Evolutionary conservation across 1,139 yeast genomes (phyloP), one percentile per base, ranked within the genome.

Genomic region (Lodderomyces parapsilosis): DNA sequence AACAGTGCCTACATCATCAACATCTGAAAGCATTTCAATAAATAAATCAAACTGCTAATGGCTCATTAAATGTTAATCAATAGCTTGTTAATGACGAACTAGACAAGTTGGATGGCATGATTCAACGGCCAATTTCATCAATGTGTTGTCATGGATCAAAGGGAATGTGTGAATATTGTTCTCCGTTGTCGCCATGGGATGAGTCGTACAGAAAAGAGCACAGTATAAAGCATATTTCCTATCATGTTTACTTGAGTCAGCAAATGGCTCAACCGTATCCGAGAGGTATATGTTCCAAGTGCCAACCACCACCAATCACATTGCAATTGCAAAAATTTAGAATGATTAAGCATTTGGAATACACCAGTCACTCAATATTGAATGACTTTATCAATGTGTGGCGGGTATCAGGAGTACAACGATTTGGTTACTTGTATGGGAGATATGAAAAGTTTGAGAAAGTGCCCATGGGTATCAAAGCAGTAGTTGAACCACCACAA

Each of bases 131-230:
- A 25, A 76, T 71, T 49, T 80, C 89, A 6, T 60, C 65, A 4
- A 71, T 90, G 56, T 93, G 99, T 62, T 80, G 84, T 45, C 99
- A 94, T 60, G 89, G 94, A 3, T 91, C 83, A 31, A 86, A 85
- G 54, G 99, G 98, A 2, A 93, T 93, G 99, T 93, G 99, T 64
- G 99, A 93, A 56, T 89, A 90, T 59, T 93, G 99, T 60, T 83
- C 95, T 41, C 97, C 99, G 0, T 68, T 94, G 45, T 96, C 96
- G 38, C 98, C 99, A 1, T 94, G 93, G 87, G 97, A 93, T 62
- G 75, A 77, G 47, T 79, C 74, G 20, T 91, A 90, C 60, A 84
- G 83, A 50, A 80, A 80, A 43, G 85, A 83, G 48, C 72, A 91
- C 52, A 82, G 80, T 22, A 88, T 91, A 60, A 94, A 94, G 63